Evolutionary conservation across 345 rosid species (phyloP), one percentile per base, ranked within the genome.

Genomic region (Excoecaria cochinchinensis): DNA sequence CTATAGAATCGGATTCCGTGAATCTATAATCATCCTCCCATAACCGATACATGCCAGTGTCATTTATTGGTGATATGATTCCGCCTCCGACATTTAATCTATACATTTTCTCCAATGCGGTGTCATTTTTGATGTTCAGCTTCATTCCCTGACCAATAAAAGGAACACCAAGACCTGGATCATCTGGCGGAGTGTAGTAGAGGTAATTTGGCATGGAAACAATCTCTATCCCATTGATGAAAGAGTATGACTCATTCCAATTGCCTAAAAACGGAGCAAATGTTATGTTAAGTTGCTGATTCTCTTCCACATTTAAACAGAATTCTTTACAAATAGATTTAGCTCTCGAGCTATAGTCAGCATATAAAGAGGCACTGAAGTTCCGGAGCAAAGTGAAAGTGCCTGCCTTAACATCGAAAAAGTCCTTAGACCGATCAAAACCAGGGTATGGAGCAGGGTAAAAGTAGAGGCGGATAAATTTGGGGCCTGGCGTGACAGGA

Each of bases 401-500:
- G n/a, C 82, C 84, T 6, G 67, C 77, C 22, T 3, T 80, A 51
- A 84, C 79, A 21, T 75, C 12, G 38, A 84, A 74, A 60, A 42
- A 73, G 7, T 79, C 78, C 4, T 16, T 25, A 0, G 0, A 53
- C 5, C 55, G 47, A 25, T 74, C 53, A 19, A 83, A 71, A n/a
- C 69, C 58, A 8, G 0, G 21, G 19, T 86, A 82, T 0, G 19
- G 1, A 74, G 78, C 14, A 19, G 84, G 69, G 47, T 78, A 74
- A 48, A 86, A 82, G 10, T 78, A 64, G 1, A 86, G 48, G 5
- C 85, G 82, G 68, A 86, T 2, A 5, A 82, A 80, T 62, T 76
- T 80, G 44, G 21, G 76, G 6, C 87, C 85, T 0, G 79, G 48
- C 3, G 82, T 19, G 4, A 84, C 80, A 0, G 74, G 68, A 1